phyloP scores from a whole-genome alignment of 768 basidiomycete species.

The Xanthoconium stramineum region DNA sequence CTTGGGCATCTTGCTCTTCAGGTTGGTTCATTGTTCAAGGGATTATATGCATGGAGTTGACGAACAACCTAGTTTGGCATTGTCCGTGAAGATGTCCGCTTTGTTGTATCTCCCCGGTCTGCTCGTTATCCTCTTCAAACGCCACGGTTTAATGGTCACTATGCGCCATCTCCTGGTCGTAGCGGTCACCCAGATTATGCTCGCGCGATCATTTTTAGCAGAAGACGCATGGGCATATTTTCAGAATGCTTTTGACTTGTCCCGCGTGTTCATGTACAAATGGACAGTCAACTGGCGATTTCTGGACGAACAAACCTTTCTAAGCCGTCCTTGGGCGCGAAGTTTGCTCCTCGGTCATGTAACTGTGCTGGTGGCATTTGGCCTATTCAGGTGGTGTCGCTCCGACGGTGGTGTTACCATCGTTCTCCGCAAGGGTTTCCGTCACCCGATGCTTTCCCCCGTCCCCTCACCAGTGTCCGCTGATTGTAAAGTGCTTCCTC shows the following conservation, averaged over 20 bases:
- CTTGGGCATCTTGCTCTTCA: conserved; percentile 64
- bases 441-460: conserved; percentile 49
- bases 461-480: conserved; percentile 45
- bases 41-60: background rate
- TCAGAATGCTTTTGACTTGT: conserved; percentile 78
- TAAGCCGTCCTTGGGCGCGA: conserved; percentile 58
- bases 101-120: conserved; percentile 89
- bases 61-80: conserved; percentile 38
- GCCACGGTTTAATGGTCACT: conserved; percentile 54
- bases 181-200: conserved; percentile 44
- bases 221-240: conserved; percentile 64
- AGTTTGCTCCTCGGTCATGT: conserved; percentile 67
- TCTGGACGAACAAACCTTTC: conserved; percentile 71
- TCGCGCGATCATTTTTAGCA: conserved; percentile 70
- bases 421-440: conserved; percentile 55
- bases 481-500: conserved; percentile 52
- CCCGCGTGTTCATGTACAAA: conserved; percentile 84
- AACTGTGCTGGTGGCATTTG: conserved; percentile 58
- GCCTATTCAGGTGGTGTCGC: conserved; percentile 71
- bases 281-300: conserved; percentile 99
- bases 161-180: conserved; percentile 46
- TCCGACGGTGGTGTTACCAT: conserved; percentile 61
- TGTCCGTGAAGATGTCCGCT: conserved; percentile 95
- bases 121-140: conserved; percentile 77
- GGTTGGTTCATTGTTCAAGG: conserved; percentile 44